Base-by-base conservation (phyloP, 768 basidiomycete genomes). In the Mycena epipterygia region DNA sequence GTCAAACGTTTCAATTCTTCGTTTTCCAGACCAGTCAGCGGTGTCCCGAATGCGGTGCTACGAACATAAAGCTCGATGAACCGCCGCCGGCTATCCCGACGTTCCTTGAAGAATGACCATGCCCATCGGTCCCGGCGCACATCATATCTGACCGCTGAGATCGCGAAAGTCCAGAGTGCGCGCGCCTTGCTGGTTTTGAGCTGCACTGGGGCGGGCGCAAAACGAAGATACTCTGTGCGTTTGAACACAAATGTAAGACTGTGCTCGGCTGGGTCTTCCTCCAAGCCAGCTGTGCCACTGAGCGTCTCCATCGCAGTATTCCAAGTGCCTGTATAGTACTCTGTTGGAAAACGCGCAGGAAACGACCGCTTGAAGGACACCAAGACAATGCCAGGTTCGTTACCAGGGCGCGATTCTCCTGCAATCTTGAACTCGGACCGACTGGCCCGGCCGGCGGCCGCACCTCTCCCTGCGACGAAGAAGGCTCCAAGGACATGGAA, bases 101-200 rank as follows among this genome's bases (percentile, higher is more conserved):
- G 73, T 56, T 78, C 67, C 58, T 75, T 72, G 75, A 82, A 78
- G 66, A 74, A 79, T 6, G 73, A 58, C 80, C 80, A 81, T 2
- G 80, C 76, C 76, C 78, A 81, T 8, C 61, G 33, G 33, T 72
- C 68, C 37, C 70, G 70, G 19, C 78, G 76, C 11, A 77, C 71
- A 11, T 74, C 49, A 55, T 77, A 64, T 42, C 63, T 46, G 17
- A 76, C 73, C 13, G 79, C 76, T 0, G 69, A 60, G 13, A 77
- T 64, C 0, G 83, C 83, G 55, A 78, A 83, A 5, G 63, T 72
- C 82, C 82, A 84, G 11, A 80, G 67, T 0, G 81, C 76, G 2
- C 74, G 69, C n/a, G 77, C 35, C 55, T 71, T 76, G 67, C 79
- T 78, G 21, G 27, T 58, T 19, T 70, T 56, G 44, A 81, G 66